Percentiles rank a stretch among this genome's conserved stretches.
Conservation (phyloP, 306 rosid genomes). For the Cicer bijugum region DNA sequence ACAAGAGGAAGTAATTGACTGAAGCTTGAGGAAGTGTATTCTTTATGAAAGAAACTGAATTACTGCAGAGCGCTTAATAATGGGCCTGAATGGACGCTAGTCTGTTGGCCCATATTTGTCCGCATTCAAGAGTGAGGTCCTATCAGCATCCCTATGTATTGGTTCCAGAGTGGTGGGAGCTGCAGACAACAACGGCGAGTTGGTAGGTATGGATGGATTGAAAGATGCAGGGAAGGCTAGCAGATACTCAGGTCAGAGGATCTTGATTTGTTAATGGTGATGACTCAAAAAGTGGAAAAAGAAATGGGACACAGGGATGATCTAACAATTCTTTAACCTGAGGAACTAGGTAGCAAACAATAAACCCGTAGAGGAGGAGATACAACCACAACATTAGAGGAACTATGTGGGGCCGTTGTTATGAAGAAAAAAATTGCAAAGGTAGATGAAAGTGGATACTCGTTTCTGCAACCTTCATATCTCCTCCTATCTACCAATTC, state of each 20-base stretch:
- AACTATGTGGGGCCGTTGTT: too few species aligned
- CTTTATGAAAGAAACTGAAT: neutral
- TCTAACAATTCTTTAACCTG: neutral
- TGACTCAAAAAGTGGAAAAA: neutral
- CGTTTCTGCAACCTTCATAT: neutral
- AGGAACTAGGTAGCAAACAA: neutral
- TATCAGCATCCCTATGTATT: too few species aligned
- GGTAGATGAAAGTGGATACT: neutral
- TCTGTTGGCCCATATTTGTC: too few species aligned
- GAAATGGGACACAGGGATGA: neutral
- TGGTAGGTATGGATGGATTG: neutral
- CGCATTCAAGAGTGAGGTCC: too few species aligned
- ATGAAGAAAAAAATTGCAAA: too few species aligned
- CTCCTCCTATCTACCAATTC: neutral
- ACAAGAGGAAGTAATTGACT: neutral
- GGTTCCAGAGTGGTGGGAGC: too few species aligned
- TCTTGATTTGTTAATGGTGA: neutral
- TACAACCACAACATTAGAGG: too few species aligned
- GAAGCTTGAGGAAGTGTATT: conserved; percentile 6
- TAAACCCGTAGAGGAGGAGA: too few species aligned
- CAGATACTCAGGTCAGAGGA: neutral
- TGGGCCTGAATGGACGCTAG: too few species aligned
- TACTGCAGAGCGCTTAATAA: neutral
- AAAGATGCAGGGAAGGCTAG: neutral
- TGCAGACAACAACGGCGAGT: too few species aligned